Percentiles rank a stretch among this genome's conserved stretches.
These are phyloP conservation scores for Rosa lucieae DNA, from an alignment of 306 rosid species.

Conservation along the genomic window DNA sequence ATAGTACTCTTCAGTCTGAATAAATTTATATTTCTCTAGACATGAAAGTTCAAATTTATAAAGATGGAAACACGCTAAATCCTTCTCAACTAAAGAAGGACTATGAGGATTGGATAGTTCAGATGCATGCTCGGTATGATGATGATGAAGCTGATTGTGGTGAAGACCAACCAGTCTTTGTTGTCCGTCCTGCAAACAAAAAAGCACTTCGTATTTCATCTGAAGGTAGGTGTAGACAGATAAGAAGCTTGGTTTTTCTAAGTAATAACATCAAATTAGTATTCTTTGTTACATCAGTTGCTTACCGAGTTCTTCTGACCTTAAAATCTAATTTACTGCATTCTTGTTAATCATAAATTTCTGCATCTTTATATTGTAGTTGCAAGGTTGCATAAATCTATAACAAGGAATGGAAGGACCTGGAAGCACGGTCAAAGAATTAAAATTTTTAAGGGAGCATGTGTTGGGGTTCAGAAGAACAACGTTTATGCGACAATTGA, in stretches of 20 bases:
- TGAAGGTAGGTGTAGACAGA: slow-evolving; percentile 40
- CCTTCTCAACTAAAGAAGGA: slow-evolving; percentile 42
- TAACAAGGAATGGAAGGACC: slow-evolving; percentile 40
- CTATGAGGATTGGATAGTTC: slow-evolving; percentile 56
- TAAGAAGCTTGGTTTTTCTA: background rate
- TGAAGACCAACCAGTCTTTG: slow-evolving; percentile 44
- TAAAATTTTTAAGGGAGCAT: slow-evolving; percentile 60
- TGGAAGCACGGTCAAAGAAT: slow-evolving; percentile 54
- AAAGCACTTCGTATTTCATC: slow-evolving; percentile 47
- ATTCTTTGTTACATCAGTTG: background rate
- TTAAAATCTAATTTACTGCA: slow-evolving; percentile 7
- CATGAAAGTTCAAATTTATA: slow-evolving; percentile 30
- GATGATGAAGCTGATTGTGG: slow-evolving; percentile 53
- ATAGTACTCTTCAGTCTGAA: slow-evolving; percentile 10
- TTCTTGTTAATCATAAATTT: background rate
- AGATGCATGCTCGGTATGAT: slow-evolving; percentile 55
- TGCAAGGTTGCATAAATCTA: slow-evolving; percentile 40
- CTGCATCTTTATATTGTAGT: slow-evolving; percentile 32
- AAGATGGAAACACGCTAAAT: slow-evolving; percentile 31
- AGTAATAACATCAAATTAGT: background rate
- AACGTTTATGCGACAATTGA: slow-evolving; percentile 59
- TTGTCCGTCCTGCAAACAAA: slow-evolving; percentile 45
- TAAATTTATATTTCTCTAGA: slow-evolving; percentile 25
- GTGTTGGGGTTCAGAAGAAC: slow-evolving; percentile 40
- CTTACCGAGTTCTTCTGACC: background rate